A percentile compares a stretch with the other conserved stretches of the same genome.
Conservation (phyloP, 83 land plant species). For the Picea engelmannii region DNA sequence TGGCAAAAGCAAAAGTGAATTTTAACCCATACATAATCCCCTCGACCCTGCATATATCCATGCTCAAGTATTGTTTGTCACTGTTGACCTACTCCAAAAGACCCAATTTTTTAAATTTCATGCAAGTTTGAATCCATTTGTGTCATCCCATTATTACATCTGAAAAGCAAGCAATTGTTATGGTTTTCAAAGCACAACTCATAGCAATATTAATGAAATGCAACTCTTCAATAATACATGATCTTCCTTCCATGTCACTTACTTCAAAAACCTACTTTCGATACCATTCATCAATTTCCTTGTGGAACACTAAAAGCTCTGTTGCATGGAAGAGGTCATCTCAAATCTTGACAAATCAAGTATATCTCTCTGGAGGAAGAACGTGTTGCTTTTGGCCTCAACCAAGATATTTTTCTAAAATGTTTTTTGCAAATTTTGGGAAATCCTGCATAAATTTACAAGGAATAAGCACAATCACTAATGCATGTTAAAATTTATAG, state of each 20-base stretch:
- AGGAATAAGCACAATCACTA: background rate
- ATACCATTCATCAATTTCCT: background rate
- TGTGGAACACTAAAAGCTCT: background rate
- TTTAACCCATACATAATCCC: too few relatives aligned
- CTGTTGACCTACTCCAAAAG: too few relatives aligned
- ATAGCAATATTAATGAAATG: too few relatives aligned
- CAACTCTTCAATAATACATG: background rate
- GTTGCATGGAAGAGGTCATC: background rate
- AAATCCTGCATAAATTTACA: slow-evolving; percentile 42
- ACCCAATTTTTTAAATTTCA: too few relatives aligned
- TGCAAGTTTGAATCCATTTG: too few relatives aligned
- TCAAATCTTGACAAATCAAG: slow-evolving; percentile 73
- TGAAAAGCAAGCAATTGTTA: too few relatives aligned
- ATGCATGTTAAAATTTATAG: background rate
- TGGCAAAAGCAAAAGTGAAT: too few relatives aligned
- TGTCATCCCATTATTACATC: too few relatives aligned
- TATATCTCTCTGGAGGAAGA: slow-evolving; percentile 88
- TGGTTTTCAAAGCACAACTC: too few relatives aligned
- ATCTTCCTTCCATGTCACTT: background rate
- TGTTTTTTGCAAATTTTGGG: slow-evolving; percentile 64
- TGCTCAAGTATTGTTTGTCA: too few relatives aligned
- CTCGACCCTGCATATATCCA: too few relatives aligned
- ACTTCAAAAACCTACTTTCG: background rate
- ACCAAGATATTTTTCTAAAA: slow-evolving; percentile 67
- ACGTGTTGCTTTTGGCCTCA: slow-evolving; percentile 92